These are phyloP conservation scores for Patellaria atrata DNA, from an alignment of 495 filamentous ascomycete species.

Conservation along the genomic window DNA sequence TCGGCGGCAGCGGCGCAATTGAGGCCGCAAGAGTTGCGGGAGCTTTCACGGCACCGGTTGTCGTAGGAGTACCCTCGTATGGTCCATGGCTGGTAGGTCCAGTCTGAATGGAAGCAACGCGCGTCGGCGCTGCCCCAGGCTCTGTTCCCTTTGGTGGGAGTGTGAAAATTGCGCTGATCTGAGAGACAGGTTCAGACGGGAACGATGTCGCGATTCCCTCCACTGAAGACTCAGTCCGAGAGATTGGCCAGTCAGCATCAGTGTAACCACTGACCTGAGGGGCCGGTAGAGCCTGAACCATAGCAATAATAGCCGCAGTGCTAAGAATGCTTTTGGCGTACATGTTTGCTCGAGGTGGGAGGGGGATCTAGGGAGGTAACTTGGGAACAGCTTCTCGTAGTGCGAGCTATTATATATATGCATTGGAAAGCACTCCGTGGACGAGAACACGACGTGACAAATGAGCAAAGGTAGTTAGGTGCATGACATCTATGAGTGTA, in stretches of 20 bases:
- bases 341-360: too few species aligned
- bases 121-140: constrained; percentile 13
- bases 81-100: constrained; percentile 28
- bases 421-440: too few species aligned
- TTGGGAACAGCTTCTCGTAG: too few species aligned
- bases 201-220: constrained; percentile 15
- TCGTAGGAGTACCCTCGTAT: constrained; percentile 25
- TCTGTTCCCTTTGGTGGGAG: background rate
- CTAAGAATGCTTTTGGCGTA: too few species aligned
- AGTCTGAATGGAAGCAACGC: constrained; percentile 18
- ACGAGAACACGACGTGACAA: too few species aligned
- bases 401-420: too few species aligned
- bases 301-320: too few species aligned
- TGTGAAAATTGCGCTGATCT: constrained; percentile 12
- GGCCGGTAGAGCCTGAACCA: constrained; percentile 23
- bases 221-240: constrained; percentile 9
- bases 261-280: constrained; percentile 27
- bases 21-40: constrained; percentile 16
- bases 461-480: too few species aligned
- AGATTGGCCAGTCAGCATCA: constrained; percentile 21
- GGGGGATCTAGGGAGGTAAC: too few species aligned
- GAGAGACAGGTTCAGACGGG: constrained; percentile 14
- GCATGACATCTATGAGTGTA: too few species aligned
- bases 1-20: constrained; percentile 22
- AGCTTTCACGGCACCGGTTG: constrained; percentile 24